These are phyloP conservation scores for Rhododendron vialii DNA, from an alignment of 148 eudicot species.

Conservation along the genomic window DNA sequence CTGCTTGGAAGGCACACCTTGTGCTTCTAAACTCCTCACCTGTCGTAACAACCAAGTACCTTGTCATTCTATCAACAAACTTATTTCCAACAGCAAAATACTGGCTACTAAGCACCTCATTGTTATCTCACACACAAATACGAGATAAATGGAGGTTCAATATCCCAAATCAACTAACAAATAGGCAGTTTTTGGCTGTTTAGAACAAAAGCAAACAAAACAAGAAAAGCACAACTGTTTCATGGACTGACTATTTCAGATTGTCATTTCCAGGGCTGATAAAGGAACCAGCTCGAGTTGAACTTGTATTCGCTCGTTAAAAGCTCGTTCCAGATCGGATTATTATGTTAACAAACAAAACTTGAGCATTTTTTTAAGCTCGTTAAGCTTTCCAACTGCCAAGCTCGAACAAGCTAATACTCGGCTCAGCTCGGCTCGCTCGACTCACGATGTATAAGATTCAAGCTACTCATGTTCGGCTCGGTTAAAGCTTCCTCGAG, in stretches of 20 bases:
- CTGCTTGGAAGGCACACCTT: constrained; percentile 73
- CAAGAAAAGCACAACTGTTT: neutral
- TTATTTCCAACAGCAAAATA: neutral
- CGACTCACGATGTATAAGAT: neutral
- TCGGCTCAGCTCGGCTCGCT: neutral
- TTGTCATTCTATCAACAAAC: neutral
- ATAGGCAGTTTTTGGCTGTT: neutral
- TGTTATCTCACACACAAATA: neutral
- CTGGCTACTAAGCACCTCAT: neutral
- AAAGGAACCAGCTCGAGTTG: too few species aligned
- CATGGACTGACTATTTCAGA: neutral
- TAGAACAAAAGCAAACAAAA: neutral
- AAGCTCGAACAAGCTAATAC: neutral
- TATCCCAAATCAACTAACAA: neutral
- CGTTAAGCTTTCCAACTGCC: neutral
- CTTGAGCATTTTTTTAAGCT: neutral
- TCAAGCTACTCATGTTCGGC: neutral
- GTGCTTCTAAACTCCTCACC: constrained; percentile 74
- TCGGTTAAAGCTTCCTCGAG: neutral
- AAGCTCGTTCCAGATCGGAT: neutral
- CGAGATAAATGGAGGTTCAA: neutral
- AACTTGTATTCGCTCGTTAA: too few species aligned
- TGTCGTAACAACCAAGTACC: constrained; percentile 8
- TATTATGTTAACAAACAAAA: neutral
- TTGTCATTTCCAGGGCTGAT: neutral